Evolutionary conservation across 225 moss, liverwort and hornwort species (phyloP).

Genomic region (Antitrichia curtipendula): DNA sequence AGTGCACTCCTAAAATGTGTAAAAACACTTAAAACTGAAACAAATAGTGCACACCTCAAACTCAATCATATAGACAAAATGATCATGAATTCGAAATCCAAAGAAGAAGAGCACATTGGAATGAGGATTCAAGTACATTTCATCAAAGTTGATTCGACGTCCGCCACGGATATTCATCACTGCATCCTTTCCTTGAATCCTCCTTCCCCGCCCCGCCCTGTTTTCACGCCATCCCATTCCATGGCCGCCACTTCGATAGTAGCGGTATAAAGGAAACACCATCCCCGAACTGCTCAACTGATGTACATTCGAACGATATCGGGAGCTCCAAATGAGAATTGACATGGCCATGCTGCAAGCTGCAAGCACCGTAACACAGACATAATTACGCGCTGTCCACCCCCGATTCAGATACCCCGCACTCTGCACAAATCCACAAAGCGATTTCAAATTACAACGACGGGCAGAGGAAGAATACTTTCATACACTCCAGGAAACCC

Average conservation of each 20-base stretch:
- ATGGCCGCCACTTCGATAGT: background rate
- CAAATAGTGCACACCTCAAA: background rate
- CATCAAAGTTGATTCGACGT: background rate
- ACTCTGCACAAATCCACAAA: background rate
- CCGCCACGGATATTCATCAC: background rate
- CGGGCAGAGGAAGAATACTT: background rate
- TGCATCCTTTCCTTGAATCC: background rate
- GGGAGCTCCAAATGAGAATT: background rate
- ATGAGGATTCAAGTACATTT: conserved; percentile 1
- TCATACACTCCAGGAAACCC: background rate
- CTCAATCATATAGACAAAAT: background rate
- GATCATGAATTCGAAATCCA: background rate
- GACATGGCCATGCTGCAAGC: background rate
- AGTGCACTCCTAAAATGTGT: background rate
- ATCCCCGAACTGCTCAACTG: background rate
- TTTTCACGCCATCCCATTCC: background rate
- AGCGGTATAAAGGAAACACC: conserved; percentile 6
- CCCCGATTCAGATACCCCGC: background rate
- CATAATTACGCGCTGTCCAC: background rate
- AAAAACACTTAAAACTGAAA: background rate
- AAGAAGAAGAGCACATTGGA: background rate
- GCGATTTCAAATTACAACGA: background rate
- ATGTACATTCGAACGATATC: background rate
- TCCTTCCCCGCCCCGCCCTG: background rate
- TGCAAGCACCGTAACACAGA: background rate